Evolutionary conservation across 164 flowering plant species (phyloP), one percentile per base, ranked within the genome.

Genomic region (Brasenia schreberi): DNA sequence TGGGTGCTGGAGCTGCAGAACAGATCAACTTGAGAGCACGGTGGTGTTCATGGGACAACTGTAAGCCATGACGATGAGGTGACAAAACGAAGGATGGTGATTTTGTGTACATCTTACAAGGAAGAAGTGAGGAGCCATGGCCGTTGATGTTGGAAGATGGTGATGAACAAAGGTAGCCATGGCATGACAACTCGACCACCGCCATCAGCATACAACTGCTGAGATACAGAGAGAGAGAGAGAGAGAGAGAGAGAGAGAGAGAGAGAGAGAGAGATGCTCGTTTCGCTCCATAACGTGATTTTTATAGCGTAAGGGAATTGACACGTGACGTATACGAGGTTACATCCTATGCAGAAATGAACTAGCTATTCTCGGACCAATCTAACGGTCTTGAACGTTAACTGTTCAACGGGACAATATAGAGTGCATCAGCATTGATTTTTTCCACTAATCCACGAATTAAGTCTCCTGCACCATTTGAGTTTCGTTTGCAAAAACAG

Each of bases 1-100:
- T 73, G 79, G 68, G 83, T 89, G 80, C 80, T 63, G 84, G 76
- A 45, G 85, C 77, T 61, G 87, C 83, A 67, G 97, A 91, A 77
- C 97, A 91, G 64, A 67, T 65, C 7, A 86, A 75, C 68, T 53
- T 71, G 65, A 75, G n/a, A 9, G 56, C 56, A 9, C 16, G 56
- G 10, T 49, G 56, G 56, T 14, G 56, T 49, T 14, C 12, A 49
- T 2, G 56, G 4, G 56, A 49, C 12, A 49, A 14, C 56, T 49
- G 56, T 14, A 49, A 49, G 2, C 56, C 56, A 49, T 9, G 56
- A 49, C 4, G 56, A 14, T 49, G 10, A 14, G 7, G 16, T 14
- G 16, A 49, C 56, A 49, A 14, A 14, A 9, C 12, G 53, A 49
- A 12, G 12, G 53, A 49, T 12, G 12, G 14, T 49, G 53, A 49